Percentiles rank a stretch among this genome's conserved stretches.
These are phyloP conservation scores for Barnettozyma wickerhamii DNA, from an alignment of 805 yeast genomes.

Conservation along the genomic window DNA sequence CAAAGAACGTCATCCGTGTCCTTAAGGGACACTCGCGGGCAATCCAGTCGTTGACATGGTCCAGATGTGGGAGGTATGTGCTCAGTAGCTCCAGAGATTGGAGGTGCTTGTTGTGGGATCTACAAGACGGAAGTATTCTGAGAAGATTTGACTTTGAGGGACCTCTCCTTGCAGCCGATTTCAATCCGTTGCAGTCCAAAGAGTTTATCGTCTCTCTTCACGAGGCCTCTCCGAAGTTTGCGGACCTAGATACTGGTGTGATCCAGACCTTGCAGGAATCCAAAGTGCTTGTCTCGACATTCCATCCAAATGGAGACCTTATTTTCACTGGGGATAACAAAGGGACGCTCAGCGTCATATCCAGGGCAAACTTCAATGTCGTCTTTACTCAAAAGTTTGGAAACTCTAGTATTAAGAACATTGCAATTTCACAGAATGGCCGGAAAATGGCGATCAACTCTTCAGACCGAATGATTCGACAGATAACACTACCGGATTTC, in stretches of 20 bases:
- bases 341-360: conserved; percentile 63
- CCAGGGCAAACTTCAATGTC: conserved; percentile 25
- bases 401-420: conserved; percentile 65
- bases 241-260: conserved; percentile 31
- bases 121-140: conserved; percentile 38
- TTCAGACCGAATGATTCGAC: conserved; percentile 74
- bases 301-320: conserved; percentile 49
- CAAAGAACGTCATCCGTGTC: conserved; percentile 51
- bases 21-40: conserved; percentile 66
- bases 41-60: conserved; percentile 75
- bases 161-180: conserved; percentile 66
- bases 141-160: conserved; percentile 52
- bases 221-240: conserved; percentile 57
- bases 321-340: conserved; percentile 75
- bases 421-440: conserved; percentile 55
- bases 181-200: conserved; percentile 45
- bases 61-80: conserved; percentile 62
- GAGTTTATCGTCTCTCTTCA: conserved; percentile 59
- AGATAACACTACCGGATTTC: conserved; percentile 42
- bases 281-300: conserved; percentile 31
- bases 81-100: conserved; percentile 78
- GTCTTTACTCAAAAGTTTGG: conserved; percentile 55
- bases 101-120: conserved; percentile 79
- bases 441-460: conserved; percentile 65
- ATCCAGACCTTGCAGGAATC: conserved; percentile 20